Percentiles rank a stretch among this genome's conserved stretches.
phyloP scores from a whole-genome alignment of 2,329 filamentous ascomycete genomes.

The Dactylellina parvicollis region DNA sequence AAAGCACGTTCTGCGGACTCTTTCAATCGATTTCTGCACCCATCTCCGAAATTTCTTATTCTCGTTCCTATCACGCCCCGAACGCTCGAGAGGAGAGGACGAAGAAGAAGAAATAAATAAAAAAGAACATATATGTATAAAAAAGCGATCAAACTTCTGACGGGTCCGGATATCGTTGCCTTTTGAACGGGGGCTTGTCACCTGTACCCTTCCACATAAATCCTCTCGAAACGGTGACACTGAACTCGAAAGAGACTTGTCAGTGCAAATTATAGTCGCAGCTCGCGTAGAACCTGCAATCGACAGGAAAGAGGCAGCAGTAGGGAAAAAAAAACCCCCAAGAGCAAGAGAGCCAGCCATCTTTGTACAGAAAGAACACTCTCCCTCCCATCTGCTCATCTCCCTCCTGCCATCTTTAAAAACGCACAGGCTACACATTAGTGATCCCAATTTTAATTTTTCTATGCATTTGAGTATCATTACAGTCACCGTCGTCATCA shows the following conservation, averaged over 20 bases:
- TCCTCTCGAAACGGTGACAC: slow-evolving; percentile 25
- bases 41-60: slow-evolving; percentile 27
- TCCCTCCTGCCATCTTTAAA: slow-evolving; percentile 27
- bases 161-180: slow-evolving; percentile 29
- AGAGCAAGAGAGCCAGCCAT: neutral
- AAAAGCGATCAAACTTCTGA: neutral
- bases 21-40: neutral
- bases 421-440: slow-evolving; percentile 19
- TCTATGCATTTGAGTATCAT: slow-evolving; percentile 12
- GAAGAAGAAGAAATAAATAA: neutral
- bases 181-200: slow-evolving; percentile 14
- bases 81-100: neutral
- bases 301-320: slow-evolving; percentile 30
- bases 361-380: slow-evolving; percentile 23
- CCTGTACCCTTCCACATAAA: slow-evolving; percentile 17
- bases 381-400: slow-evolving; percentile 3
- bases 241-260: slow-evolving; percentile 2
- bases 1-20: slow-evolving; percentile 4
- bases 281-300: slow-evolving; percentile 48
- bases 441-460: slow-evolving; percentile 37
- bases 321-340: neutral
- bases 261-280: slow-evolving; percentile 22
- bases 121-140: neutral
- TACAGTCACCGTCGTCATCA: slow-evolving; percentile 7
- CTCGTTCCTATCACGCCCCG: neutral